Base-by-base conservation (phyloP, 1,284 basidiomycete species). In the Ceratobasidium sp. region DNA sequence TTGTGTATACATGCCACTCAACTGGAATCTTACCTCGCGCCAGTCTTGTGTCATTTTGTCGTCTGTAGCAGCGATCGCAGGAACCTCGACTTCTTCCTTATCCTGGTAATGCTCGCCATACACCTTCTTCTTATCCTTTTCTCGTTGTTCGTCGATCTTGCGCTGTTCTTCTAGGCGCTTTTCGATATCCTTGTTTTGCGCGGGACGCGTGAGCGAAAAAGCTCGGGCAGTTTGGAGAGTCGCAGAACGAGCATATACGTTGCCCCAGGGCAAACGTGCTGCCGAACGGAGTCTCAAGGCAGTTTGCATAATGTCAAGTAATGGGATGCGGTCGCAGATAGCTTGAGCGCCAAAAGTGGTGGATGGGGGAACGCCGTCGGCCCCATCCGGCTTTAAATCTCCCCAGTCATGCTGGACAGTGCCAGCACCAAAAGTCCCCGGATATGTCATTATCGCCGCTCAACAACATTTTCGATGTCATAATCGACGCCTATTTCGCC, bases 81-180 rank as follows among this genome's bases (percentile, higher is more conserved):
- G 60, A n/a, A 34, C 3, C 35, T 65, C 60, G n/a, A 65, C 20
- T 20, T 40, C 60, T 38, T 65, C 60, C 34, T 65, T 65, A 35
- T 52, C 60, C 31, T 65, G 60, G 25, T 65, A 65, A 22, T 65
- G 60, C 17, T 65, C 32, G 10, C 60, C 60, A 31, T 65, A 65
- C 1, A 35, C 60, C 2, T 40, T 32, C 34, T 20, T 53, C 49
- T 65, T 65, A 49, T 65, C 60, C 27, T 65, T 40, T 38, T 65
- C 60, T 38, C 42, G 52, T 47, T 65, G 60, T 38, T 65, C 60
- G 49, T 65, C 60, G 43, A 65, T 65, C 43, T 65, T 65, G 60
- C 60, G 60, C 31, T 65, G 60, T 32, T 65, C 60, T 31, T 65
- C 60, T 2, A 65, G 49, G 7, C 60, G 47, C 31, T 65, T 53